These are phyloP conservation scores for Ogataea methanolica DNA, from an alignment of 805 yeast species.

Conservation along the genomic window DNA sequence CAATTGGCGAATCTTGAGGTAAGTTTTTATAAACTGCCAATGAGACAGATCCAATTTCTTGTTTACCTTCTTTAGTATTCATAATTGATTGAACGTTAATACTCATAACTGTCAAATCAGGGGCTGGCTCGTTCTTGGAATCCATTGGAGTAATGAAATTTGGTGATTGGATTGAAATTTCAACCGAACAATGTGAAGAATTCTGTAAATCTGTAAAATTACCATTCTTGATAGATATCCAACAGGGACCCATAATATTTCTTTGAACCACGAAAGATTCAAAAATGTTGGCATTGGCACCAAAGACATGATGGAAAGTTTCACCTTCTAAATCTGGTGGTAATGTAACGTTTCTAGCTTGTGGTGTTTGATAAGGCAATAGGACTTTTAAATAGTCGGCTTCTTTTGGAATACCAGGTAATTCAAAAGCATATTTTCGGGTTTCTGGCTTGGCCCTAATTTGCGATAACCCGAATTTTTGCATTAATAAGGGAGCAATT, in stretches of 20 bases:
- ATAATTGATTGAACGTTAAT: conserved; percentile 76
- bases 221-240: conserved; percentile 73
- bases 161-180: conserved; percentile 55
- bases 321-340: conserved; percentile 70
- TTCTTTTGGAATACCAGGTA: conserved; percentile 72
- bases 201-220: conserved; percentile 55
- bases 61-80: conserved; percentile 69
- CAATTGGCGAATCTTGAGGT: conserved; percentile 71
- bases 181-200: conserved; percentile 79
- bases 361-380: conserved; percentile 68
- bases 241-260: conserved; percentile 95
- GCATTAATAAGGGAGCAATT: conserved; percentile 59
- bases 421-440: conserved; percentile 86
- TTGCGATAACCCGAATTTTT: conserved; percentile 54
- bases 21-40: conserved; percentile 64
- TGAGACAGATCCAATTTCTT: conserved; percentile 83
- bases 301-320: conserved; percentile 76
- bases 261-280: conserved; percentile 82
- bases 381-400: conserved; percentile 75
- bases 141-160: conserved; percentile 42
- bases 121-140: conserved; percentile 37
- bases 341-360: conserved; percentile 39
- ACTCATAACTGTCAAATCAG: conserved; percentile 70
- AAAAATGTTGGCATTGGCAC: conserved; percentile 66
- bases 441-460: conserved; percentile 67